Evolutionary conservation across 1,284 basidiomycete species (phyloP).

Genomic region (Tylopilus orsonianus): DNA sequence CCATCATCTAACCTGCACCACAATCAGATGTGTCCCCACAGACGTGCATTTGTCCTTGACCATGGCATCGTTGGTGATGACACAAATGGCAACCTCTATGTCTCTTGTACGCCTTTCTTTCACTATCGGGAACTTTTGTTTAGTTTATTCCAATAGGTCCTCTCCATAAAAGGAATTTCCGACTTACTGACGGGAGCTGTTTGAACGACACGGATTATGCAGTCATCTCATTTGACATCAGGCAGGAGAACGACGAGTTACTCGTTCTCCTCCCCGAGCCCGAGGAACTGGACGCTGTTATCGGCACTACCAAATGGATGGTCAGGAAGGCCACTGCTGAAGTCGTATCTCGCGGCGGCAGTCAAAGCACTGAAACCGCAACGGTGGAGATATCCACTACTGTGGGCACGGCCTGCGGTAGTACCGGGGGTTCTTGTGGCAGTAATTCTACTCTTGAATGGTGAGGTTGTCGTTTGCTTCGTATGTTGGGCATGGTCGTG

Average conservation of each 20-base stretch:
- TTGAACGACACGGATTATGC: constrained; percentile 64
- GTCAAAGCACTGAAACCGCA: constrained; percentile 48
- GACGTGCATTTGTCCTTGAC: constrained; percentile 70
- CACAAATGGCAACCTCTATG: constrained; percentile 46
- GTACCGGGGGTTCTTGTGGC: constrained; percentile 2
- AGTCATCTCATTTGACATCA: constrained; percentile 66
- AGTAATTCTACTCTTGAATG: constrained; percentile 24
- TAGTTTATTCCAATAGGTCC: constrained; percentile 43
- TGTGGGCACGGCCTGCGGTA: not conserved
- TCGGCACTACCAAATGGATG: constrained; percentile 70
- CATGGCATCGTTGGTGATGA: constrained; percentile 69
- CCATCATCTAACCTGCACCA: not conserved
- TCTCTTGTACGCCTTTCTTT: constrained; percentile 40
- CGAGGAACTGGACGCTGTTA: constrained; percentile 60
- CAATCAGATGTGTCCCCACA: constrained; percentile 55
- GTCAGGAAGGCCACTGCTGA: constrained; percentile 52
- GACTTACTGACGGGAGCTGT: constrained; percentile 58
- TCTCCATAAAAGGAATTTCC: constrained; percentile 73
- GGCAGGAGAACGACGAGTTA: constrained; percentile 47
- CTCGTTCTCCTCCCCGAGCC: constrained; percentile 57
- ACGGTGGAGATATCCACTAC: constrained; percentile 6
- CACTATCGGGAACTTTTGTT: not conserved
- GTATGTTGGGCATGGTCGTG: no score
- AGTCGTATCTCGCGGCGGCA: constrained; percentile 42
- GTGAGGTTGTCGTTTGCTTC: constrained; percentile 8